Evolutionary conservation across 306 rosid genomes (phyloP).

Genomic region (Cucumis hystrix): DNA sequence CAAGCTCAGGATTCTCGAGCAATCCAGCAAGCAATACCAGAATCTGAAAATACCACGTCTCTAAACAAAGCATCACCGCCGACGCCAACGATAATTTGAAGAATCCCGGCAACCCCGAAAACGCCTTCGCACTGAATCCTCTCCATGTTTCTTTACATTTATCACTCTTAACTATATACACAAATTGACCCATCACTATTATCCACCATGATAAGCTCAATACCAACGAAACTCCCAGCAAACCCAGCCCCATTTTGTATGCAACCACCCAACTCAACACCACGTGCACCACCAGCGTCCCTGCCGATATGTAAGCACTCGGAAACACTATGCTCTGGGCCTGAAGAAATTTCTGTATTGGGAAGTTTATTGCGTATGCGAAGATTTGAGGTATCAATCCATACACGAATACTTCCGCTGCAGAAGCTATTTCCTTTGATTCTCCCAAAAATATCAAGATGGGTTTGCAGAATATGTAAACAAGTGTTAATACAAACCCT

Average conservation of each 20-base stretch:
- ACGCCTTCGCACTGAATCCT: slow-evolving; percentile 36
- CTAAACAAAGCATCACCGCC: slow-evolving; percentile 76
- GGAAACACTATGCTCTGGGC: slow-evolving; percentile 62
- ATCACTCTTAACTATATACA: slow-evolving; percentile 15
- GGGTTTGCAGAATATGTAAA: slow-evolving; percentile 32
- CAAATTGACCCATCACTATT: slow-evolving; percentile 41
- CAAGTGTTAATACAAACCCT: slow-evolving; percentile 25
- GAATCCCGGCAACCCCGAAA: slow-evolving; percentile 34
- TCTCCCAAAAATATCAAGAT: slow-evolving; percentile 36
- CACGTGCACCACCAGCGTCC: slow-evolving; percentile 30
- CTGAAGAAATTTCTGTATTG: slow-evolving; percentile 68
- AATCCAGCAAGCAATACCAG: slow-evolving; percentile 53
- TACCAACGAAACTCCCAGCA: slow-evolving; percentile 40
- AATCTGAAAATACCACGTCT: slow-evolving; percentile 59
- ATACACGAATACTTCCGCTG: slow-evolving; percentile 41
- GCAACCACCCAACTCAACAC: slow-evolving; percentile 40
- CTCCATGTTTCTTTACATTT: slow-evolving; percentile 39
- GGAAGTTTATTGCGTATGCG: slow-evolving; percentile 65
- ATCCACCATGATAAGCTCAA: slow-evolving; percentile 78
- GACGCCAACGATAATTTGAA: slow-evolving; percentile 42
- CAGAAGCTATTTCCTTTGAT: slow-evolving; percentile 20
- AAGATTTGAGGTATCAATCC: slow-evolving; percentile 69
- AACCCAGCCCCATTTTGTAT: slow-evolving; percentile 32
- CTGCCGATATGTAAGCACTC: slow-evolving; percentile 41
- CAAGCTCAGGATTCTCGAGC: slow-evolving; percentile 44